Evolutionary conservation across 1,284 basidiomycete species (phyloP), one percentile per base, ranked within the genome.

Genomic region (Cutaneotrichosporon sp.): DNA sequence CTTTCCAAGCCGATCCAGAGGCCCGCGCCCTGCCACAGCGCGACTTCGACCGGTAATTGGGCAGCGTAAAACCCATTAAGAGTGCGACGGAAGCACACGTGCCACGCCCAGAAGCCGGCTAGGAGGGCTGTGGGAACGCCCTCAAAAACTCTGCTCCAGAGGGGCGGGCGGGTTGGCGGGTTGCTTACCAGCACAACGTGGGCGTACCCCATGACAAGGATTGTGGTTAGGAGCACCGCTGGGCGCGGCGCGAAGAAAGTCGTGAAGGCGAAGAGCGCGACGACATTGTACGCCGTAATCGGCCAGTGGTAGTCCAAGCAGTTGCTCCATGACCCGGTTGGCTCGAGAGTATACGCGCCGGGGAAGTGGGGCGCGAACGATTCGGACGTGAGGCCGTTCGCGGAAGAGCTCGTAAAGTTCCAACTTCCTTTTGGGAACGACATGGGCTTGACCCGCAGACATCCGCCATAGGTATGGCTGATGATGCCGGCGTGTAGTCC

Each of bases 1-100:
- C 70, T 72, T 61, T 80, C 78, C 5, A 77, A 65, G 2, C 78
- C 78, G 42, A 80, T 69, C 78, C 78, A 80, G 63, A 66, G 76
- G 16, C 78, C 76, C n/a, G 67, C 38, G 0, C 78, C 76, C 66
- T 78, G 76, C 76, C 76, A 78, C 10, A 78, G 32, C 8, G 69
- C 73, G 40, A 66, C 30, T 42, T 77, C 76, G 32, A 78, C 55
- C 0, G 76, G 73, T 30, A 76, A 58, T 10, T 72, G 47, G 13
- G 32, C 64, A 14, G 32, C n/a, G 34, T 31, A 32, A 58, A 77
- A 80, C 0, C 70, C 75, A 2, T n/a, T n/a, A 4, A 80, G 49
- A 0, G 75, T 73, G 9, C 64, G 53, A 16, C 69, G 64, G 61
- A 80, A 74, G 3, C 68, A 46, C 4, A 78, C 69, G 38, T 69